These are phyloP conservation scores for Chlorella variabilis DNA, from an alignment of 163 green algal genomes.

Conservation along the genomic window DNA sequence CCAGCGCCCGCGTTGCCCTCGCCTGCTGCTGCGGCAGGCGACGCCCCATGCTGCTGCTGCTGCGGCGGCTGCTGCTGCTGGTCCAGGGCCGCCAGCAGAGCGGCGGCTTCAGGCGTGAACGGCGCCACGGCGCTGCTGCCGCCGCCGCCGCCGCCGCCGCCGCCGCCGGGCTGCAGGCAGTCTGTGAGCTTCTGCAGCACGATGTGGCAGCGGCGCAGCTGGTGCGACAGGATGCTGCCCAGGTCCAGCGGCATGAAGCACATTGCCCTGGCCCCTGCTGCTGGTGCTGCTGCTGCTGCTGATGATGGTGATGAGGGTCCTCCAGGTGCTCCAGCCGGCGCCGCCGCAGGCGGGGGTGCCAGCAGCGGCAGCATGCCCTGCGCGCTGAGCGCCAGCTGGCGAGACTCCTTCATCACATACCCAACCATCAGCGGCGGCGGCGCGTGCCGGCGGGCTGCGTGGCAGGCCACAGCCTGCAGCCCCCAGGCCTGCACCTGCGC, in stretches of 20 bases:
- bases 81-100: constrained; percentile 14
- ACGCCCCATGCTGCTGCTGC: not conserved
- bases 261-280: not conserved
- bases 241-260: constrained; percentile 64
- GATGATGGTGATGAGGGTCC: not conserved
- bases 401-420: constrained; percentile 65
- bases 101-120: not conserved
- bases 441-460: not conserved
- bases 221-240: not conserved
- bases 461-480: constrained; percentile 16
- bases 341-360: constrained; percentile 9
- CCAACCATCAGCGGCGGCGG: constrained; percentile 45
- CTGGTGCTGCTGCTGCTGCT: not conserved
- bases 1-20: not conserved
- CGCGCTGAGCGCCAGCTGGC: constrained; percentile 48
- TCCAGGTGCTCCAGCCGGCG: not conserved
- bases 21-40: not conserved
- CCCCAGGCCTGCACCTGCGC: constrained; percentile 20
- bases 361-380: constrained; percentile 60
- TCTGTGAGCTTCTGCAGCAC: constrained; percentile 77
- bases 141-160: constrained; percentile 11
- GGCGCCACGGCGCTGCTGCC: constrained; percentile 8
- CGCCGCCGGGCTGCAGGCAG: constrained; percentile 20
- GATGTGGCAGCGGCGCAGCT: constrained; percentile 41
- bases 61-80: not conserved